A percentile compares a stretch with the other conserved stretches of the same genome.
These are phyloP conservation scores for Wallacemonas sp. DNA, from an alignment of 208 protist genomes.

Conservation along the genomic window DNA sequence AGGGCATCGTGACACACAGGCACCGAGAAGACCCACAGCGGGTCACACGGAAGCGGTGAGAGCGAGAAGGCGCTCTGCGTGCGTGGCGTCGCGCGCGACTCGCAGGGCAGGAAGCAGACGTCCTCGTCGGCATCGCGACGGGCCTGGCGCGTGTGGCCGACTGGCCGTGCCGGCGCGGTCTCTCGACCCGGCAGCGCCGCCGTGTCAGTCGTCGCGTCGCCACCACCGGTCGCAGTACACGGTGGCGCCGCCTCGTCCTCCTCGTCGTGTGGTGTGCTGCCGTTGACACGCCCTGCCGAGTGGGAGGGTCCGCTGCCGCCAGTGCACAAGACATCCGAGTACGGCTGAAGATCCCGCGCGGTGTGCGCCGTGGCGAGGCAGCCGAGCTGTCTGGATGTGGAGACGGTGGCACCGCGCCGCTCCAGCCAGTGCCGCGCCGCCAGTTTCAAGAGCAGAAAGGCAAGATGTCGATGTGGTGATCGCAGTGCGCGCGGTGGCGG, in stretches of 20 bases:
- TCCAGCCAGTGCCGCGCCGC: conserved; percentile 39
- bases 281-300: no score
- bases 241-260: no score
- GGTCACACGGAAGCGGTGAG: conserved; percentile 58
- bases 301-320: background rate
- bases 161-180: no score
- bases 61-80: conserved; percentile 47
- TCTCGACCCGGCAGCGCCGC: no score
- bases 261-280: no score
- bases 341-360: conserved; percentile 33
- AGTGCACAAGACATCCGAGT: background rate
- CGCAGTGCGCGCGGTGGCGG: background rate
- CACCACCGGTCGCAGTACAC: no score
- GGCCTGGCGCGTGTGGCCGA: no score
- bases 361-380: conserved; percentile 30
- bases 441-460: conserved; percentile 24
- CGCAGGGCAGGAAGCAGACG: conserved; percentile 40
- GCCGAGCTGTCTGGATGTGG: conserved; percentile 36
- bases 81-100: conserved; percentile 33
- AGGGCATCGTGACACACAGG: conserved; percentile 54
- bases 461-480: conserved; percentile 2
- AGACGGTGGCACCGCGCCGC: conserved; percentile 47
- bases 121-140: background rate
- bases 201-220: no score
- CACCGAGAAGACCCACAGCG: conserved; percentile 38